Conservation (phyloP, 208 protist species). For the Strigomonas galati region DNA sequence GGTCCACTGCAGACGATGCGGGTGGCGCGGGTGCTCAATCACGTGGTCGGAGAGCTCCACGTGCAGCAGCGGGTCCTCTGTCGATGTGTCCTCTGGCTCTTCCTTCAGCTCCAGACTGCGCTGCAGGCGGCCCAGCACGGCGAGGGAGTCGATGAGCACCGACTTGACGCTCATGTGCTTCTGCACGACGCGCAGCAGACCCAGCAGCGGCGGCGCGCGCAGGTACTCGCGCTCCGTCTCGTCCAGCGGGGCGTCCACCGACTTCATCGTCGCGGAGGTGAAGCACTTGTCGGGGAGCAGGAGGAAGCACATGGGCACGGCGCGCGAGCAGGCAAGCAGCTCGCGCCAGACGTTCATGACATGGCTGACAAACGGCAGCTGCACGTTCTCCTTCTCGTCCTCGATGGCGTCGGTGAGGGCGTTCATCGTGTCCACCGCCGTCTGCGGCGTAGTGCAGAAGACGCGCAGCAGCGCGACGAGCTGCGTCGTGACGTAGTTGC, state of each 20-base stretch:
- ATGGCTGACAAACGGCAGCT: neutral
- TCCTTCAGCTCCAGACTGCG: slow-evolving; percentile 14
- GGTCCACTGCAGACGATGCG: slow-evolving; percentile 63
- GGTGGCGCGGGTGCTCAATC: slow-evolving; percentile 61
- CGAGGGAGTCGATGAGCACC: neutral
- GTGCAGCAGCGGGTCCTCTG: slow-evolving; percentile 21
- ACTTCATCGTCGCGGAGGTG: slow-evolving; percentile 29
- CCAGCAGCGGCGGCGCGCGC: slow-evolving; percentile 22
- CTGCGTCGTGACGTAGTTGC: slow-evolving; percentile 6
- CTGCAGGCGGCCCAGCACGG: neutral
- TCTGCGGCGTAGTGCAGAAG: slow-evolving; percentile 9
- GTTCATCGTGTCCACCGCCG: slow-evolving; percentile 11
- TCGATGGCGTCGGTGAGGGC: slow-evolving; percentile 11
- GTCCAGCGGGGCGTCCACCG: slow-evolving; percentile 33
- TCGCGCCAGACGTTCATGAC: slow-evolving; percentile 7
- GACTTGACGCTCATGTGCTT: neutral
- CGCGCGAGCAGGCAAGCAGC: slow-evolving; percentile 27
- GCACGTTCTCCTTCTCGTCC: slow-evolving; percentile 10
- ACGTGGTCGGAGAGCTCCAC: slow-evolving; percentile 28
- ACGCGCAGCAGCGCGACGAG: slow-evolving; percentile 14
- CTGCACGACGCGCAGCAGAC: slow-evolving; percentile 18
- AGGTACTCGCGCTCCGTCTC: slow-evolving; percentile 23
- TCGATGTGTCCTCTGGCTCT: slow-evolving; percentile 23
- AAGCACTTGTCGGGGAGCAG: slow-evolving; percentile 38
- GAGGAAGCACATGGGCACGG: slow-evolving; percentile 28